These are phyloP conservation scores for Leccinum obscurum DNA, from an alignment of 768 basidiomycete genomes.

Conservation along the genomic window DNA sequence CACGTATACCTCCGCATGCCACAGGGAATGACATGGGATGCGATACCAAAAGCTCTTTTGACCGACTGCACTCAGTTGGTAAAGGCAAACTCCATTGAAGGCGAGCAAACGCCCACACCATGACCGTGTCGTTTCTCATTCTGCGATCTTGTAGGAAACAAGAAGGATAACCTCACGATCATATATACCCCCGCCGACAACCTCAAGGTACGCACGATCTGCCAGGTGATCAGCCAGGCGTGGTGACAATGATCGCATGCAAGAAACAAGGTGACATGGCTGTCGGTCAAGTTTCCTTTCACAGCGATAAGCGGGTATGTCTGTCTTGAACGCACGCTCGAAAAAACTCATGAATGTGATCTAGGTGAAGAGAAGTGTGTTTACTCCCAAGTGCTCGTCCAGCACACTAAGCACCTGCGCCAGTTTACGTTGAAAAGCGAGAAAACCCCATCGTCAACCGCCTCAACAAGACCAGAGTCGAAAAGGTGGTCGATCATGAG, in stretches of 20 bases:
- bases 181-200: conserved; percentile 95
- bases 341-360: not conserved
- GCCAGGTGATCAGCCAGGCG: not conserved
- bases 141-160: conserved; percentile 68
- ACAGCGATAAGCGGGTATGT: conserved; percentile 80
- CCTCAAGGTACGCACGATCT: conserved; percentile 63
- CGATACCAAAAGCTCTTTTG: conserved; percentile 76
- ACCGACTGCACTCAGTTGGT: conserved; percentile 92
- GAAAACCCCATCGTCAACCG: conserved; percentile 92
- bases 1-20: conserved; percentile 96
- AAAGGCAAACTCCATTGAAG: conserved; percentile 97
- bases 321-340: not conserved
- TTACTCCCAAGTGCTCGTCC: not conserved
- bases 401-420: not conserved
- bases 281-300: conserved; percentile 93
- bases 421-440: conserved; percentile 77
- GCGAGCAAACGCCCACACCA: conserved; percentile 28
- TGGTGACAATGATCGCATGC: conserved; percentile 1
- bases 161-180: conserved; percentile 89
- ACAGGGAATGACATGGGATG: conserved; percentile 80
- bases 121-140: not conserved
- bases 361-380: conserved; percentile 77
- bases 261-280: conserved; percentile 99
- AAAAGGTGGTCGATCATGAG: conserved; percentile 87
- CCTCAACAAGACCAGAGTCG: conserved; percentile 89